Evolutionary conservation across 2,329 filamentous ascomycete species (phyloP), one percentile per base, ranked within the genome.

Genomic region (Ophiocordyceps camponoti-leonardi): DNA sequence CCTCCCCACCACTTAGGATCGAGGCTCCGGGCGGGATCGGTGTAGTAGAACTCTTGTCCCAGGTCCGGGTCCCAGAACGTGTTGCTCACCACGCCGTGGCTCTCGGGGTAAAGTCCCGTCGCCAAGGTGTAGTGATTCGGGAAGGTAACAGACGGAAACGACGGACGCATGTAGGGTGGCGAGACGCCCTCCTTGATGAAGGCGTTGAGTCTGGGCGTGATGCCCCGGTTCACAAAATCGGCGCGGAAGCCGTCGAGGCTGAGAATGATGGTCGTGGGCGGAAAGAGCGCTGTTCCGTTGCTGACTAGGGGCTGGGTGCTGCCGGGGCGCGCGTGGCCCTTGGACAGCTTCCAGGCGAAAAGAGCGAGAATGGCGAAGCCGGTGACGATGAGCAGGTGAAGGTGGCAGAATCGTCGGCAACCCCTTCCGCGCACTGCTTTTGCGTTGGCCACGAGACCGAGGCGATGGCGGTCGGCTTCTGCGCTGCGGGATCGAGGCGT

Each of bases 191-290:
- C 78, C 49, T 77, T 74, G 49, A 94, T 70, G 51, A 98, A 82
- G 2, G 79, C 72, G 53, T 79, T 85, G 10, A 98, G 68, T 2
- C 81, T 79, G 1, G 90, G 92, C 1, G 90, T 95, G 30, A 96
- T 65, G 1, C 81, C 82, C 14, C 87, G 79, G 50, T 83, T 76
- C 39, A 98, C 68, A 56, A 95, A 96, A 59, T 96, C 92, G 19
- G 92, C 90, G 16, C 92, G 81, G 66, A 98, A 96, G 4, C 92
- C 92, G 62, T 98, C 92, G 18, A 98, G 72, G 42, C 88, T 95
- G 58, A 98, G 84, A 45, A 96, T 71, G 48, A 98, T 83, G 2
- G 92, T 95, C 0, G 92, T 98, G 1, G 88, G 87, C 11, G 79
- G 82, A 59, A 96, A 98, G 5, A 86, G 66, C 2, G 87, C 83